A percentile compares a stretch with the other conserved stretches of the same genome.
These are phyloP conservation scores for Chrysoporthe austroafricana DNA, from an alignment of 2,329 filamentous ascomycete species.

Conservation along the genomic window DNA sequence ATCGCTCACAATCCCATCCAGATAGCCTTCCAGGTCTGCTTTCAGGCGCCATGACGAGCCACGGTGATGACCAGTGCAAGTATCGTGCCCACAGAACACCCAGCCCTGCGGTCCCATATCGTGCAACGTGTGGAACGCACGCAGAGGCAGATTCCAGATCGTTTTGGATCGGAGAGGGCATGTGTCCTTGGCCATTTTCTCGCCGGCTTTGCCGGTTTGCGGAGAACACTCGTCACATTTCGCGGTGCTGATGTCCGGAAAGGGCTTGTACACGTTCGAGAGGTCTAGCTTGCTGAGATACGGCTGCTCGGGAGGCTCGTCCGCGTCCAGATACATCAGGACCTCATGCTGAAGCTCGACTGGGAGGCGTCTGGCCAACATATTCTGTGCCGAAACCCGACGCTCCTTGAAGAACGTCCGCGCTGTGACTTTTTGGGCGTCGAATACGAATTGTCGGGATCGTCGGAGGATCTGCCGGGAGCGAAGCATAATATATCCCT, in stretches of 20 bases:
- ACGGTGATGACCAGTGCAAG: background rate
- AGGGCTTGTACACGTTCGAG: slow-evolving; percentile 13
- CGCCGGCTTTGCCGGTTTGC: background rate
- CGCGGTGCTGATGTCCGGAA: slow-evolving; percentile 8
- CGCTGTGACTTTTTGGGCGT: background rate
- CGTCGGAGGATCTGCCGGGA: background rate
- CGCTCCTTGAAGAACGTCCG: background rate
- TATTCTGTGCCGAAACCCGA: background rate
- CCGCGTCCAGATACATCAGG: slow-evolving; percentile 3
- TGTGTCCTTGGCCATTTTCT: slow-evolving; percentile 5
- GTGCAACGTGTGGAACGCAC: slow-evolving; percentile 20
- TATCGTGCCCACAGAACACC: background rate
- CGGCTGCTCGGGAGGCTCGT: background rate
- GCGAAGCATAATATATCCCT: background rate
- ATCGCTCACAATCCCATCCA: background rate
- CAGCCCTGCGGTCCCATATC: background rate
- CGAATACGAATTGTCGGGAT: background rate
- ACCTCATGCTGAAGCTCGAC: slow-evolving; percentile 19
- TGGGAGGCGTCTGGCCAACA: slow-evolving; percentile 13
- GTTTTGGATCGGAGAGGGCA: slow-evolving; percentile 16
- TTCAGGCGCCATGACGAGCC: background rate
- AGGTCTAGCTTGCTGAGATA: slow-evolving; percentile 20
- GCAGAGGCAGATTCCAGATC: slow-evolving; percentile 17
- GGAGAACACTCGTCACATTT: background rate
- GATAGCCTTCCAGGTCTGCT: background rate